Conservation (phyloP, 2,329 filamentous ascomycete species). For the Fusarium nelsonii region DNA sequence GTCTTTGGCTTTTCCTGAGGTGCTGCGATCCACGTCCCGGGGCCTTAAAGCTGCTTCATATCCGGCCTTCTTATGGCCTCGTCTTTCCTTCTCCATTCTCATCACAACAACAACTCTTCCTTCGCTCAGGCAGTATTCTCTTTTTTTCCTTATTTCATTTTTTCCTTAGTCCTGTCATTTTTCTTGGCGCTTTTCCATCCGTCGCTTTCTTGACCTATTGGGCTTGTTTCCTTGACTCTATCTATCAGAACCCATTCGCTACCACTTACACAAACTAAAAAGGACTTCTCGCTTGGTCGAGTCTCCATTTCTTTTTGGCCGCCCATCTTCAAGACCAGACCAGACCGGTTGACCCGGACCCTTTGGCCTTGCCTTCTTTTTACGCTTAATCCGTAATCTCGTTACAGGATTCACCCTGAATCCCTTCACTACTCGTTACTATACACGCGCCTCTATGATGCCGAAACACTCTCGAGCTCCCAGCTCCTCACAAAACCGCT, state of each 20-base stretch:
- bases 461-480: conserved; percentile 60
- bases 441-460: conserved; percentile 51
- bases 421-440: conserved; percentile 28
- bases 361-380: conserved; percentile 35
- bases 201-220: conserved; percentile 44
- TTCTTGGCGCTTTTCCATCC: conserved; percentile 46
- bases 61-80: conserved; percentile 46
- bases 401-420: conserved; percentile 30
- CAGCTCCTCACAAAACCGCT: conserved; percentile 52
- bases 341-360: conserved; percentile 47
- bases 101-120: conserved; percentile 40
- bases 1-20: conserved; percentile 41
- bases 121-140: conserved; percentile 39
- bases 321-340: conserved; percentile 33
- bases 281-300: conserved; percentile 36
- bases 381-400: conserved; percentile 49
- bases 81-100: conserved; percentile 41
- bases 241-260: conserved; percentile 34
- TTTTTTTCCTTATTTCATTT: conserved; percentile 36
- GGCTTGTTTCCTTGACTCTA: conserved; percentile 27
- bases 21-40: conserved; percentile 41
- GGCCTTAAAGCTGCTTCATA: conserved; percentile 51
- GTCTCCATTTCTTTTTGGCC: conserved; percentile 41
- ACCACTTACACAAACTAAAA: conserved; percentile 18
- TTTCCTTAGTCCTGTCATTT: conserved; percentile 41